phyloP scores from a whole-genome alignment of 148 eudicot genomes.

The Dianthus caryophyllus region DNA sequence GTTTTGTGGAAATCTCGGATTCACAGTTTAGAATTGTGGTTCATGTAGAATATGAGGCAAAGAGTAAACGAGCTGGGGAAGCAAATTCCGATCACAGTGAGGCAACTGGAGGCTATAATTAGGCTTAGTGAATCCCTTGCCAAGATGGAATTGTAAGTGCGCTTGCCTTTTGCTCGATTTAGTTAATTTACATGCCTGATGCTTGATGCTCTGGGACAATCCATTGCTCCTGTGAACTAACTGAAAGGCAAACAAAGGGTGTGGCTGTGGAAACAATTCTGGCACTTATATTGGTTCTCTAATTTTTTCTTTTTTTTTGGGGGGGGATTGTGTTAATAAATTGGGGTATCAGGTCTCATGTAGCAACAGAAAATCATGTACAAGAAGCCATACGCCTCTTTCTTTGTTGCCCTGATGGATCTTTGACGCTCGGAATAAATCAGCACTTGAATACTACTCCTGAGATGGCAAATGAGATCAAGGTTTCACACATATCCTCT shows the following conservation, averaged over 20 bases:
- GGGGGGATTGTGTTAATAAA: neutral
- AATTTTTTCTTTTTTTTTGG: neutral
- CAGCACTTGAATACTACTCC: constrained; percentile 73
- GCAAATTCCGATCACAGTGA: constrained; percentile 88
- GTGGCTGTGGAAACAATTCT: neutral
- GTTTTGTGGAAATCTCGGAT: neutral
- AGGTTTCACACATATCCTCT: constrained; percentile 39
- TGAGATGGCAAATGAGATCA: constrained; percentile 85
- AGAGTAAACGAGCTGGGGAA: constrained; percentile 94
- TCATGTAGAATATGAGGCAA: constrained; percentile 77
- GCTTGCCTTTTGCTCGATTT: constrained; percentile 1
- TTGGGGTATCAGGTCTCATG: constrained; percentile 59
- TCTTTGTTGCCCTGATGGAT: constrained; percentile 87
- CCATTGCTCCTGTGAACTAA: neutral
- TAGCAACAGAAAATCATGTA: constrained; percentile 84
- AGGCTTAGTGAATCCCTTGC: constrained; percentile 94
- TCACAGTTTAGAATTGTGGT: constrained; percentile 3
- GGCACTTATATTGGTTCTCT: neutral
- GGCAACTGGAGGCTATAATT: constrained; percentile 95
- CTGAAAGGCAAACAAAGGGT: neutral
- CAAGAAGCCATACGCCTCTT: constrained; percentile 80
- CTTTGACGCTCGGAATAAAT: constrained; percentile 93
- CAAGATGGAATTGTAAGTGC: constrained; percentile 86
- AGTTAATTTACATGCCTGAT: neutral
- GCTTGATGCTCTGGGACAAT: neutral